These are phyloP conservation scores for Eucalyptus globulus DNA, from an alignment of 345 rosid species.

Conservation along the genomic window DNA sequence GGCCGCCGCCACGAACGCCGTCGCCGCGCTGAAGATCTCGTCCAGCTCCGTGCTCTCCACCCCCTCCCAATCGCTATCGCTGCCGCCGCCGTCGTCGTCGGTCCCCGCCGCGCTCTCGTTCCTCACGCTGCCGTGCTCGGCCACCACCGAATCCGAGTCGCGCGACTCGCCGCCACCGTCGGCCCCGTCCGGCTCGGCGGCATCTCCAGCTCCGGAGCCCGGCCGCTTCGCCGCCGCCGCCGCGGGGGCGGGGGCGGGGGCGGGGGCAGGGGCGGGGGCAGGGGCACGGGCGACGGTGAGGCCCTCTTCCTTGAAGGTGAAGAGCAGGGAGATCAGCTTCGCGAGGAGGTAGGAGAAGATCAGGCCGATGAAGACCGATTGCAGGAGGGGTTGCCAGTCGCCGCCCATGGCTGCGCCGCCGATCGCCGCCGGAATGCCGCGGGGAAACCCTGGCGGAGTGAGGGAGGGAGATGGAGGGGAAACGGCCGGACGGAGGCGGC, in stretches of 20 bases:
- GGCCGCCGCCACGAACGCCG: slow-evolving; percentile 61
- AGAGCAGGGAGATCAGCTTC: slow-evolving; percentile 77
- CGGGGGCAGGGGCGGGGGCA: not conserved
- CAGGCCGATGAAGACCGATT: slow-evolving; percentile 66
- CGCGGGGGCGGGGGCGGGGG: not conserved
- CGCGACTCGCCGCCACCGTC: not conserved
- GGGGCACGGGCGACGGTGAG: slow-evolving; percentile 40
- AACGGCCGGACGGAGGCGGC: not conserved
- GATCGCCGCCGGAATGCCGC: not conserved
- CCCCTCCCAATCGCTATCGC: slow-evolving; percentile 88
- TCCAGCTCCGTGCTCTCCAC: slow-evolving; percentile 92
- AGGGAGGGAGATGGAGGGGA: not conserved
- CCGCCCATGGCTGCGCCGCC: slow-evolving; percentile 19
- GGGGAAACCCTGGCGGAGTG: not conserved
- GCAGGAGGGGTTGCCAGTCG: slow-evolving; percentile 73
- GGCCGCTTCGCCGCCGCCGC: not conserved
- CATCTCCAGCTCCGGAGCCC: not conserved
- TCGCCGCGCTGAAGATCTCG: slow-evolving; percentile 79
- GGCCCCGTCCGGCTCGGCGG: not conserved
- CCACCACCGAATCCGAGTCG: slow-evolving; percentile 48
- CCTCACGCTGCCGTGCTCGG: slow-evolving; percentile 76
- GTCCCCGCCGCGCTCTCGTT: slow-evolving; percentile 37
- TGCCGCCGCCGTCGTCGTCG: slow-evolving; percentile 5
- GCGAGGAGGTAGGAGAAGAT: slow-evolving; percentile 84
- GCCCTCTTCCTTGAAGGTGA: slow-evolving; percentile 73